These are phyloP conservation scores for Colletotrichum sp. DNA, from an alignment of 2,329 filamentous ascomycete genomes.

Conservation along the genomic window DNA sequence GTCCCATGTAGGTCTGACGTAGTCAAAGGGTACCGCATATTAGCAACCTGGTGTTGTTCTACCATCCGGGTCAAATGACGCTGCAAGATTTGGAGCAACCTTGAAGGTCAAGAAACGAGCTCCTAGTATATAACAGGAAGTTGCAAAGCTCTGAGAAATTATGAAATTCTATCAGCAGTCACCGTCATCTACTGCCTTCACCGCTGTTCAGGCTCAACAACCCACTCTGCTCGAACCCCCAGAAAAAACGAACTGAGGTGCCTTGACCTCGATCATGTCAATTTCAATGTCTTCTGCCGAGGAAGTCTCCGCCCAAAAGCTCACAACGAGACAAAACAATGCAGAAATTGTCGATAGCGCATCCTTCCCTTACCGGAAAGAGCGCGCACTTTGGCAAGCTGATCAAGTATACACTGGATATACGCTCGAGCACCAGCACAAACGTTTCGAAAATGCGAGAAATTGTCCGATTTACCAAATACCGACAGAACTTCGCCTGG, in stretches of 20 bases:
- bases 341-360: neutral
- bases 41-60: neutral
- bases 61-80: neutral
- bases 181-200: neutral
- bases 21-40: neutral
- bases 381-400: neutral
- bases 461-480: neutral
- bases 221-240: neutral
- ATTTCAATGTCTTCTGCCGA: neutral
- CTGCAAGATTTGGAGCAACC: neutral
- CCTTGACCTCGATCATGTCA: neutral
- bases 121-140: neutral
- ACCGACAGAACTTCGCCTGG: neutral
- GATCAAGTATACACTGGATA: neutral
- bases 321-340: neutral
- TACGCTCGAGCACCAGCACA: neutral
- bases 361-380: neutral
- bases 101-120: neutral
- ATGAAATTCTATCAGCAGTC: neutral
- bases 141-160: neutral
- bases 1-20: neutral
- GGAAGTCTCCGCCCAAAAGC: neutral
- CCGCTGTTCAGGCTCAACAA: neutral
- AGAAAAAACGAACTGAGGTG: neutral
- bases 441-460: neutral